Evolutionary conservation across 73 alveolate species (phyloP).

Genomic region (Paramecium primaurelia): DNA sequence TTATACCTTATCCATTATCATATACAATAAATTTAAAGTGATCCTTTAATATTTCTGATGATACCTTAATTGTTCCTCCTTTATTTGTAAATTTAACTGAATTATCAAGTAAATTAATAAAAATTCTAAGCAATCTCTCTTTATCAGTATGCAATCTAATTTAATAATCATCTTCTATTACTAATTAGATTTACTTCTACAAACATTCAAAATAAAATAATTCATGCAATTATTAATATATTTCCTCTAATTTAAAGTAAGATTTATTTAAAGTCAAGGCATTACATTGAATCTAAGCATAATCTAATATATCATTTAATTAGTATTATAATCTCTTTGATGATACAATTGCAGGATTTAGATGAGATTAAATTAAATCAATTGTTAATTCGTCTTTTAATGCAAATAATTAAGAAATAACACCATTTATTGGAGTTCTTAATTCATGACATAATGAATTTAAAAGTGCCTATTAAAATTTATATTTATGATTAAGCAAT

Average conservation of each 20-base stretch:
- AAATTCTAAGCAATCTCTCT: background rate
- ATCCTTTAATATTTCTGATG: background rate
- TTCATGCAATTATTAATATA: background rate
- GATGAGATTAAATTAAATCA: background rate
- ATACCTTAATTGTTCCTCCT: background rate
- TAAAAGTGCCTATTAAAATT: background rate
- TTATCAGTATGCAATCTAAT: background rate
- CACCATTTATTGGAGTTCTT: conserved; percentile 14
- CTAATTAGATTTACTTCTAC: background rate
- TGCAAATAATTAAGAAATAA: background rate
- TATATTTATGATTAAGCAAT: background rate
- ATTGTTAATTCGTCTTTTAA: background rate
- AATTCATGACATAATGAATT: conserved; percentile 34
- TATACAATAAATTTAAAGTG: background rate
- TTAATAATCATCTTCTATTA: background rate
- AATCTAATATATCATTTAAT: background rate
- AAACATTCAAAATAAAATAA: background rate
- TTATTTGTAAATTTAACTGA: conserved; percentile 7
- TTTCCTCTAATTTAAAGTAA: background rate
- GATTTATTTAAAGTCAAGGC: background rate
- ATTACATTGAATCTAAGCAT: background rate
- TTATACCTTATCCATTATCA: conserved; percentile 14
- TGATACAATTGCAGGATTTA: conserved; percentile 23
- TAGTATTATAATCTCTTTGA: background rate
- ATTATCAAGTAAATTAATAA: background rate